A percentile compares a stretch with the other conserved stretches of the same genome.
Evolutionary conservation across 176 grass and related monocot species (phyloP).

Genomic region (Cymbopogon citratus): DNA sequence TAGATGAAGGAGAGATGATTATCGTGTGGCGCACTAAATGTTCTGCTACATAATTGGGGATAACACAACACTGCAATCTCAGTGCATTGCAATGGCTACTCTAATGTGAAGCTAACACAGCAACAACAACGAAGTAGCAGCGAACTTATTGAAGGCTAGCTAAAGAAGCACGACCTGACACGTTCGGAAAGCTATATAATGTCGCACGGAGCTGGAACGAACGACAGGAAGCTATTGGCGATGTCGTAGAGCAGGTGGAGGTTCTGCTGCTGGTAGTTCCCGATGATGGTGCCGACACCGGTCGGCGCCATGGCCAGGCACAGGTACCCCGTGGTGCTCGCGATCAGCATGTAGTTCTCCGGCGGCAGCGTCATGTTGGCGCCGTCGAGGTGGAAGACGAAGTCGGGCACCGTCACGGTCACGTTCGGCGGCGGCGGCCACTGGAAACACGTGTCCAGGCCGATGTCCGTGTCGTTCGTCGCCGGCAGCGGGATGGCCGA

Average conservation of each 20-base stretch:
- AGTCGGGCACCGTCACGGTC: neutral
- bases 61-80: neutral
- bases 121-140: neutral
- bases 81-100: neutral
- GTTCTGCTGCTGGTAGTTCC: constrained; percentile 20
- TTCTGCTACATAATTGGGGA: neutral
- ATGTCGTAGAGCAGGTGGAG: constrained; percentile 2
- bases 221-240: neutral
- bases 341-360: constrained; percentile 13
- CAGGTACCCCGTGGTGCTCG: neutral
- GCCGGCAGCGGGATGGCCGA: neutral
- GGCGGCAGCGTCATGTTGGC: constrained; percentile 9
- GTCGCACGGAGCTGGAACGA: neutral
- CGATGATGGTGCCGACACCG: constrained; percentile 20
- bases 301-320: constrained; percentile 1
- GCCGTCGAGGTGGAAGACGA: neutral
- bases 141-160: constrained; percentile 3
- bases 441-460: neutral
- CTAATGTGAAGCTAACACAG: neutral
- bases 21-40: neutral
- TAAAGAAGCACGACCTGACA: neutral
- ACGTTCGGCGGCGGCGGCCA: constrained; percentile 16
- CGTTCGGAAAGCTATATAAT: neutral
- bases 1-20: neutral
- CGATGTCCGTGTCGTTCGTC: neutral